Conservation (phyloP, 305 asterid species). For the Fraxinus dipetala region DNA sequence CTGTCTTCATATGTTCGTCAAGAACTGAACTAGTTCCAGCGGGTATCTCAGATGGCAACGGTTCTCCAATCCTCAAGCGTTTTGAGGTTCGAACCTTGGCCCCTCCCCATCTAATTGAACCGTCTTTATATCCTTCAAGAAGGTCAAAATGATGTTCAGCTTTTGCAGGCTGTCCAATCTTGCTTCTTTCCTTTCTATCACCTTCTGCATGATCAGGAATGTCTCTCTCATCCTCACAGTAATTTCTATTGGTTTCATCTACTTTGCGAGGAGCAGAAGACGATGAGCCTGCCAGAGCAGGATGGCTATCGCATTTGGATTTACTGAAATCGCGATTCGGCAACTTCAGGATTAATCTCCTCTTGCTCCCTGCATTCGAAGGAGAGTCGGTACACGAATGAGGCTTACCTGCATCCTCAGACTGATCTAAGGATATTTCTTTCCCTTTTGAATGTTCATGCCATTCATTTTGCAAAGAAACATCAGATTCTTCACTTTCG, state of each 20-base stretch:
- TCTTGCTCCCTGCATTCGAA: slow-evolving; percentile 49
- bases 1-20: slow-evolving; percentile 36
- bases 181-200: slow-evolving; percentile 39
- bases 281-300: slow-evolving; percentile 52
- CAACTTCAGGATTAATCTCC: slow-evolving; percentile 72
- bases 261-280: slow-evolving; percentile 36
- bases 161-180: slow-evolving; percentile 28
- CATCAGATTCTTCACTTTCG: slow-evolving; percentile 74
- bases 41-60: slow-evolving; percentile 37
- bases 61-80: slow-evolving; percentile 59
- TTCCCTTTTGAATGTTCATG: slow-evolving; percentile 63
- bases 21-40: slow-evolving; percentile 39
- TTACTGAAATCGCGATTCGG: slow-evolving; percentile 67
- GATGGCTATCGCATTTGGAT: slow-evolving; percentile 29
- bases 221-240: slow-evolving; percentile 31
- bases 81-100: slow-evolving; percentile 76
- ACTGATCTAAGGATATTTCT: slow-evolving; percentile 50
- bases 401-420: slow-evolving; percentile 39
- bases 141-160: slow-evolving; percentile 45
- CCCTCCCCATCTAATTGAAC: slow-evolving; percentile 86
- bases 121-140: slow-evolving; percentile 67
- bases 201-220: slow-evolving; percentile 33
- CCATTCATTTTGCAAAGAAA: slow-evolving; percentile 49
- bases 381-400: slow-evolving; percentile 40
- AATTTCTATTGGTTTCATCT: slow-evolving; percentile 21